phyloP scores from a whole-genome alignment of 805 yeast genomes.

The Schwanniomyces sp. region DNA sequence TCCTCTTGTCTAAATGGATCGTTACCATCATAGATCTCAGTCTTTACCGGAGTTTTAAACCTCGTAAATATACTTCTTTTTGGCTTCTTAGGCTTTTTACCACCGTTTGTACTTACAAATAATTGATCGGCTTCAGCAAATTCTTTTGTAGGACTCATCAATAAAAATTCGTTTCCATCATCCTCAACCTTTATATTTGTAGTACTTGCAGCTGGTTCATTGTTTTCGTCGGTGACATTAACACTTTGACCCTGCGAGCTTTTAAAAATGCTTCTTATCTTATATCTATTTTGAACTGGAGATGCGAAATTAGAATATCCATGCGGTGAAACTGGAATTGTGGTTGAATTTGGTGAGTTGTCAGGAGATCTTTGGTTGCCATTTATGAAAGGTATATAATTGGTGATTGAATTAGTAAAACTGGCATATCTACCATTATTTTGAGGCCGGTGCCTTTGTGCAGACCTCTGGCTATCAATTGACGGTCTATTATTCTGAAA shows the following conservation, averaged over 20 bases:
- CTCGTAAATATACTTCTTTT: conserved; percentile 39
- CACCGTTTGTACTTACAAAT: conserved; percentile 7
- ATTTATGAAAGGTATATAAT: conserved; percentile 43
- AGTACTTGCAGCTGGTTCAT: background rate
- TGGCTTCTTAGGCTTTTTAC: conserved; percentile 30
- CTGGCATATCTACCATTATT: conserved; percentile 26
- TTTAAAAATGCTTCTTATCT: conserved; percentile 34
- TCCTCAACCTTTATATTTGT: background rate
- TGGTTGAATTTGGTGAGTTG: conserved; percentile 11
- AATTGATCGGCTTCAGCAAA: conserved; percentile 15
- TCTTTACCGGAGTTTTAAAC: conserved; percentile 27
- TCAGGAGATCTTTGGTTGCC: conserved; percentile 19
- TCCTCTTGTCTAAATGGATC: conserved; percentile 5
- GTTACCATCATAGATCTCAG: conserved; percentile 6
- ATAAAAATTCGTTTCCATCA: conserved; percentile 12
- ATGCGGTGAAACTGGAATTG: conserved; percentile 14
- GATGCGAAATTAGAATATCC: conserved; percentile 6
- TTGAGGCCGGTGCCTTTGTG: conserved; percentile 14
- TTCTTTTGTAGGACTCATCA: conserved; percentile 21
- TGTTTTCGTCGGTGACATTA: conserved; percentile 3
- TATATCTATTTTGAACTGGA: conserved; percentile 27
- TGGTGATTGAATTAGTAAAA: conserved; percentile 36
- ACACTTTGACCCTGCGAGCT: conserved; percentile 6
- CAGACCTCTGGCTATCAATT: conserved; percentile 27
- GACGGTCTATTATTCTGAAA: conserved; percentile 26